Evolutionary conservation across 805 yeast genomes (phyloP).

Genomic region (Candida pseudoglaebosa): DNA sequence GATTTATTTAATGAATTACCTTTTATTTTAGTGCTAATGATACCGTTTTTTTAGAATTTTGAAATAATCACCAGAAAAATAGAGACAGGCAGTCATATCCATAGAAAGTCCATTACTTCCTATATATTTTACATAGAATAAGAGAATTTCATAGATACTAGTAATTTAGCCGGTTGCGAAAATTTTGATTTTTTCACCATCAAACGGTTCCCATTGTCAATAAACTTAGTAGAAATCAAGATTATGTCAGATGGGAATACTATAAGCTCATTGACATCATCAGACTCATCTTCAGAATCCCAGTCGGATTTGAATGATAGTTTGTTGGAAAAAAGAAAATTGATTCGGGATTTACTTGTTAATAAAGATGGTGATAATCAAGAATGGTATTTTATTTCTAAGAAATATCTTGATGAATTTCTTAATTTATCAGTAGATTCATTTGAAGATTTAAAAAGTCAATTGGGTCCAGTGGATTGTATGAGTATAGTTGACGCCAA

Average conservation of each 20-base stretch:
- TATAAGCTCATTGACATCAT: neutral
- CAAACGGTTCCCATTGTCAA: no score
- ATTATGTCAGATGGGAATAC: constrained; percentile 3
- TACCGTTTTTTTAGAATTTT: no score
- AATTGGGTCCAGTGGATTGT: constrained; percentile 48
- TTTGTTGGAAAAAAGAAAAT: constrained; percentile 15
- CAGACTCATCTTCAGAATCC: neutral
- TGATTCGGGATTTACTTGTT: constrained; percentile 17
- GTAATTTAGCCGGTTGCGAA: no score
- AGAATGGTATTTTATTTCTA: constrained; percentile 52
- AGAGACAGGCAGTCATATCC: no score
- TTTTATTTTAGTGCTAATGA: no score
- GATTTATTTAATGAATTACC: no score
- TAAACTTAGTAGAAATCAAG: neutral
- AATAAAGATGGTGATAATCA: constrained; percentile 24
- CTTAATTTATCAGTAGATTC: constrained; percentile 26
- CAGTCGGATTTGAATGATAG: constrained; percentile 3
- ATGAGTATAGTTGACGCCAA: constrained; percentile 38
- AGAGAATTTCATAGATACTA: no score
- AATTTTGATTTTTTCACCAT: no score
- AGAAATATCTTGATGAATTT: constrained; percentile 40
- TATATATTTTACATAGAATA: no score
- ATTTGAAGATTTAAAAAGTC: constrained; percentile 21
- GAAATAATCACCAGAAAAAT: no score
- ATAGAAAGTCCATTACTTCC: no score